Evolutionary conservation across 1,284 basidiomycete genomes (phyloP), one percentile per base, ranked within the genome.

Genomic region (Tylopilus orsonianus): DNA sequence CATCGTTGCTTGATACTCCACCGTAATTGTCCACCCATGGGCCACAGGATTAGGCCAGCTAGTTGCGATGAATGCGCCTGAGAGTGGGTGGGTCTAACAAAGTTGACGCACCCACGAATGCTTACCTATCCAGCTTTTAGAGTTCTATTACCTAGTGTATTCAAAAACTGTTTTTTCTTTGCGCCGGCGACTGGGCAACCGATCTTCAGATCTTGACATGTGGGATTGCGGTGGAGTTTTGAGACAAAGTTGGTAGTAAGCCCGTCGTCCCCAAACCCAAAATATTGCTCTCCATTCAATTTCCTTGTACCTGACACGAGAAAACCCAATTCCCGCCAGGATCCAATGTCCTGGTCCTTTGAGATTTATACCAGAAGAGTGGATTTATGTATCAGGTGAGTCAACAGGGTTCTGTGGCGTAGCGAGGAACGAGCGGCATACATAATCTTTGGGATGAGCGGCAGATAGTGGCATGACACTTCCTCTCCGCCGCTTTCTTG

Each of bases 361-460:
- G 22, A 18, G 40, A 40, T 35, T 44, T 39, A 34, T 19, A 42
- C n/a, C 24, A 45, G 20, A 52, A 24, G 30, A 32, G 6, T 37
- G 22, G 14, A 33, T 32, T 30, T 36, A 42, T 42, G 27, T 27
- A 38, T 50, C 34, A 52, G 41, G 55, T 44, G 34, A 47, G 52
- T 38, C 39, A 56, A 29, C 27, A 24, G 14, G 35, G 38, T 52
- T 56, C 41, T 60, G 56, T 56, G 56, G 56, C 60, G 56, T 62
- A 45, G 46, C 58, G 52, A 60, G 24, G 23, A 50, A 46, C 32
- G 26, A n/a, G 22, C 52, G 45, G 52, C 13, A 32, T 49, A 35
- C 27, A 32, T 45, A 40, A 30, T 37, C 41, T 18, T 43, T 40
- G 18, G 32, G 35, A 46, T 8, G 26, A 38, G 24, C 19, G 22